Evolutionary conservation across 2,329 filamentous ascomycete species (phyloP).

Genomic region (Curvularia eragrostidis): DNA sequence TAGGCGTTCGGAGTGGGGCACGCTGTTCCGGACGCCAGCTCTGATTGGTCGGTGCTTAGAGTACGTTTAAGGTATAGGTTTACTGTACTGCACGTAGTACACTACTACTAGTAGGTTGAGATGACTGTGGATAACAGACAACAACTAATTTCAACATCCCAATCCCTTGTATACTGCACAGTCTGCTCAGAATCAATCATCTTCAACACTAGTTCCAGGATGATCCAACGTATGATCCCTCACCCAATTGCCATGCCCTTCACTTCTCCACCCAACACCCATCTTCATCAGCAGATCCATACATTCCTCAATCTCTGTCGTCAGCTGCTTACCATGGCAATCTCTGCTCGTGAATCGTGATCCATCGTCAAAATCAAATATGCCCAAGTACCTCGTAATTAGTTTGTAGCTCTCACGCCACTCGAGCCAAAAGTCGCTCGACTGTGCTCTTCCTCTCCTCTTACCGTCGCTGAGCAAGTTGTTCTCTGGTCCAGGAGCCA

Average conservation of each 20-base stretch:
- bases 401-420: slow-evolving; percentile 44
- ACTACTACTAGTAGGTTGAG: background rate
- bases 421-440: slow-evolving; percentile 51
- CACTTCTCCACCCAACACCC: slow-evolving; percentile 35
- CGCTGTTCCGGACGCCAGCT: background rate
- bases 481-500: slow-evolving; percentile 52
- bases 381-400: slow-evolving; percentile 32
- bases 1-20: slow-evolving; percentile 1
- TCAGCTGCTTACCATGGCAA: slow-evolving; percentile 25
- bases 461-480: slow-evolving; percentile 48
- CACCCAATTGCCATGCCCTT: slow-evolving; percentile 29
- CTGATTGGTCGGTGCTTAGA: background rate
- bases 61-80: background rate
- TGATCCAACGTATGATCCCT: slow-evolving; percentile 25
- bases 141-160: background rate
- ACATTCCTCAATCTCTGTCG: slow-evolving; percentile 34
- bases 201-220: background rate
- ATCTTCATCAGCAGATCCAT: slow-evolving; percentile 29
- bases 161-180: background rate
- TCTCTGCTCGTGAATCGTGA: slow-evolving; percentile 35
- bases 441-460: slow-evolving; percentile 52
- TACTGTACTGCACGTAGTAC: background rate
- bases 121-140: background rate
- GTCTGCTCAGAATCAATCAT: background rate
- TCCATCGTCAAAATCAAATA: slow-evolving; percentile 31